Conservation (phyloP, 176 grass and related monocot species). For the Elaeis guineensis region DNA sequence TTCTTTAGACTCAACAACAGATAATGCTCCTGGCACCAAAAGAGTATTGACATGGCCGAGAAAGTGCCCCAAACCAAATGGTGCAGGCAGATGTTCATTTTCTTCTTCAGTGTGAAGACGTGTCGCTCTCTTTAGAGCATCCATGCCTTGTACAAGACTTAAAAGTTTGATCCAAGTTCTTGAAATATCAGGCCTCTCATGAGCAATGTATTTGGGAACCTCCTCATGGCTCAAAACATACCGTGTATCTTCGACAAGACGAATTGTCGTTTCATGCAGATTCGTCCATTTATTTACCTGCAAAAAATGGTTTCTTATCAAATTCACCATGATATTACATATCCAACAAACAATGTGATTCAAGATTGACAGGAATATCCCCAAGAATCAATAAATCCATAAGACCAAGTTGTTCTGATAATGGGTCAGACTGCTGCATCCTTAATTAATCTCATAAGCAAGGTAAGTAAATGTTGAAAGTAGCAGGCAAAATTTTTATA, state of each 20-base stretch:
- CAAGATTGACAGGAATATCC: too few relatives aligned
- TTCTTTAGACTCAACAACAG: constrained; percentile 50
- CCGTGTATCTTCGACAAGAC: constrained; percentile 73
- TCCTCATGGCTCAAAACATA: constrained; percentile 80
- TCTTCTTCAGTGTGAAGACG: constrained; percentile 82
- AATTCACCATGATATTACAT: too few relatives aligned
- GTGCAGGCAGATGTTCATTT: constrained; percentile 67
- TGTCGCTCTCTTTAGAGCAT: constrained; percentile 76
- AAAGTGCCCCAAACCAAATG: constrained; percentile 71
- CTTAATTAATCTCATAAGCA: too few relatives aligned
- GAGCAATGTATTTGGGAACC: constrained; percentile 67
- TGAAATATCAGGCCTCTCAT: constrained; percentile 72
- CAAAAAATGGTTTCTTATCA: constrained; percentile 6
- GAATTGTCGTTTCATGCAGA: constrained; percentile 58
- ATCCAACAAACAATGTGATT: too few relatives aligned
- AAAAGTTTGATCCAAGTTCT: constrained; percentile 81
- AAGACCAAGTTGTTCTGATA: too few relatives aligned
- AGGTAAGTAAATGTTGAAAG: too few relatives aligned
- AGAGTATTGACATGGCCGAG: constrained; percentile 65
- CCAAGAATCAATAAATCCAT: too few relatives aligned
- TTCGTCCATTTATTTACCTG: constrained; percentile 84
- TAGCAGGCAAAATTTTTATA: too few relatives aligned
- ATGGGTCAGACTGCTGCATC: too few relatives aligned
- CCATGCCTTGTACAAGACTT: constrained; percentile 82
- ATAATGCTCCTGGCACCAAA: constrained; percentile 77